phyloP scores from a whole-genome alignment of 2,329 filamentous ascomycete genomes.

The Phialophora tarda region DNA sequence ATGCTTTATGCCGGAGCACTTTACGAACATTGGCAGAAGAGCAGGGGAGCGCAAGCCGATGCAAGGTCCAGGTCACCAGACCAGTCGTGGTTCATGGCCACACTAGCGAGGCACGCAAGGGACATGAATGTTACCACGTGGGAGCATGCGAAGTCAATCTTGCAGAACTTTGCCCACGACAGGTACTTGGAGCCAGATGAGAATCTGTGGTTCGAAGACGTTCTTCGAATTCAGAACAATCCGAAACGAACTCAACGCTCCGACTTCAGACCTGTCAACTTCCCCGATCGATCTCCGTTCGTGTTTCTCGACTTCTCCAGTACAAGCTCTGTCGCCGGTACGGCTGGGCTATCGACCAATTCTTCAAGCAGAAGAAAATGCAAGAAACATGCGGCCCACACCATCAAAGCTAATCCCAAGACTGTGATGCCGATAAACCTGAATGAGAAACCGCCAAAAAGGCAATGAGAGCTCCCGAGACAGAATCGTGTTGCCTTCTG shows the following conservation, averaged over 20 bases:
- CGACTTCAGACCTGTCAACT: not conserved
- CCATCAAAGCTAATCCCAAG: not conserved
- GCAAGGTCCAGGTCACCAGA: not conserved
- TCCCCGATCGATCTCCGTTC: not conserved
- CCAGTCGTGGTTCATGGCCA: conserved; percentile 15
- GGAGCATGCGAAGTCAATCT: not conserved
- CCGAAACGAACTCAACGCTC: not conserved
- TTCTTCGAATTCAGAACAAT: not conserved
- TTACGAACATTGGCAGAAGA: conserved; percentile 15
- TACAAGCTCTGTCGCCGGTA: not conserved
- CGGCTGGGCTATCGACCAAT: not conserved
- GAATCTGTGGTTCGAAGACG: conserved; percentile 17
- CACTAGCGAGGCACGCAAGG: conserved; percentile 5
- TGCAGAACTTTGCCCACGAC: conserved; percentile 13
- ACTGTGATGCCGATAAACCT: too few species aligned
- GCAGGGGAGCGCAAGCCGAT: not conserved
- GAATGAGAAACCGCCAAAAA: not conserved
- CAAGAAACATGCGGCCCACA: not conserved
- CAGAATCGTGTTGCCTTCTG: too few species aligned
- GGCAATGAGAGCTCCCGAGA: not conserved
- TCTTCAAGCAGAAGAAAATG: not conserved
- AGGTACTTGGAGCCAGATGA: conserved; percentile 12
- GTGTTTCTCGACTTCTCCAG: not conserved
- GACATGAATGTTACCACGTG: conserved; percentile 3
- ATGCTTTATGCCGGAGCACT: conserved; percentile 22